These are phyloP conservation scores for Diaporthe sp. DNA, from an alignment of 2,329 filamentous ascomycete species.

Conservation along the genomic window DNA sequence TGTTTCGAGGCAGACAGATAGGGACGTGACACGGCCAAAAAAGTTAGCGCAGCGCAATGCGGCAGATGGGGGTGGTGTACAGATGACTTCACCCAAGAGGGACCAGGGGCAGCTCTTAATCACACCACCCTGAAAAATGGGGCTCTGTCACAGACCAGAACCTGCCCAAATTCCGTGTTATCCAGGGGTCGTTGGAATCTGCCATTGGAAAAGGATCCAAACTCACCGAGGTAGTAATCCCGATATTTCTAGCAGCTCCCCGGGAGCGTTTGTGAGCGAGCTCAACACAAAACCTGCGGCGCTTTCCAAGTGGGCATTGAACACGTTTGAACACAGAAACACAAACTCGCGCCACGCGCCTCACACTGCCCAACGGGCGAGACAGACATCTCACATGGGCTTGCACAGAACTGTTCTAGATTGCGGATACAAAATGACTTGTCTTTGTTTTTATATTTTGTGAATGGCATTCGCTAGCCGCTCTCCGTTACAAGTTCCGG, in stretches of 20 bases:
- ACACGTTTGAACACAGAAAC: not conserved
- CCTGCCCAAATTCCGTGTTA: not conserved
- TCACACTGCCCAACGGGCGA: not conserved
- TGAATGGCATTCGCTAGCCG: not conserved
- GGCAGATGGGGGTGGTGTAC: too few relatives aligned
- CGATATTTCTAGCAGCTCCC: not conserved
- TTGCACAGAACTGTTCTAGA: not conserved
- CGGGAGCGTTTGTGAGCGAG: not conserved
- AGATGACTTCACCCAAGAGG: not conserved
- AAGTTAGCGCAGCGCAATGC: constrained; percentile 3
- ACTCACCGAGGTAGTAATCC: not conserved
- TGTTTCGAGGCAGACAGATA: constrained; percentile 20
- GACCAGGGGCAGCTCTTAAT: not conserved
- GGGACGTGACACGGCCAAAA: constrained; percentile 19
- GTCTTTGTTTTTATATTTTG: not conserved
- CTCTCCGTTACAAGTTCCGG: not conserved
- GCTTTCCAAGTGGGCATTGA: too few relatives aligned
- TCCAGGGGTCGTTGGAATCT: not conserved
- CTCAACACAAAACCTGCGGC: too few relatives aligned
- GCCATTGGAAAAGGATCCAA: not conserved
- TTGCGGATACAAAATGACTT: not conserved
- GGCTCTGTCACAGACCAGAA: not conserved
- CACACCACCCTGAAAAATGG: not conserved
- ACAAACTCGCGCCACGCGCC: not conserved
- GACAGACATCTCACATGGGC: not conserved